Conservation (phyloP, 345 rosid species). For the Crucihimalaya himalaica region DNA sequence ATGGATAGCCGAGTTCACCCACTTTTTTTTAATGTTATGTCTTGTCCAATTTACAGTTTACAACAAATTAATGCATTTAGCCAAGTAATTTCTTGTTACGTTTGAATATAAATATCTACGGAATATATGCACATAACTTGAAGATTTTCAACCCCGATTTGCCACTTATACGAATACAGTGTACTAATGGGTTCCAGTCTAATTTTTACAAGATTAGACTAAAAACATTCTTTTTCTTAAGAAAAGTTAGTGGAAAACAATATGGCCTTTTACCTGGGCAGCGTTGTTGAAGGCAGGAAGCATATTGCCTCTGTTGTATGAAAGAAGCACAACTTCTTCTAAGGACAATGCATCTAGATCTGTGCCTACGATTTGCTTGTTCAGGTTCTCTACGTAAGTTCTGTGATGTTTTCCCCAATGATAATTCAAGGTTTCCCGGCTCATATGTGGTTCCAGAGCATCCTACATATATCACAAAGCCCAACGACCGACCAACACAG, state of each 20-base stretch:
- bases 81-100: constrained; percentile 7
- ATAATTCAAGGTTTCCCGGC: constrained; percentile 67
- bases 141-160: background rate
- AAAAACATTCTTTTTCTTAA: background rate
- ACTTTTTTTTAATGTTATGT: background rate
- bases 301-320: constrained; percentile 74
- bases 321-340: constrained; percentile 56
- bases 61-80: background rate
- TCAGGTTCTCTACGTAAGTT: constrained; percentile 79
- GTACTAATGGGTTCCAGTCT: background rate
- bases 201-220: background rate
- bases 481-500: background rate
- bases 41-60: background rate
- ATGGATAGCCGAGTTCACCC: background rate
- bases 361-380: constrained; percentile 76
- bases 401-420: constrained; percentile 98
- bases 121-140: background rate
- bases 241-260: background rate
- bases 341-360: constrained; percentile 63
- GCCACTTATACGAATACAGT: background rate
- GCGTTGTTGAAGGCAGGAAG: constrained; percentile 94
- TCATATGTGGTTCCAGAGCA: constrained; percentile 92
- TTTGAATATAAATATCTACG: background rate
- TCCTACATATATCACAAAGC: constrained; percentile 41
- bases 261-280: constrained; percentile 64